These are phyloP conservation scores for Chaetomium olivaceum DNA, from an alignment of 2,329 filamentous ascomycete species.

Conservation along the genomic window DNA sequence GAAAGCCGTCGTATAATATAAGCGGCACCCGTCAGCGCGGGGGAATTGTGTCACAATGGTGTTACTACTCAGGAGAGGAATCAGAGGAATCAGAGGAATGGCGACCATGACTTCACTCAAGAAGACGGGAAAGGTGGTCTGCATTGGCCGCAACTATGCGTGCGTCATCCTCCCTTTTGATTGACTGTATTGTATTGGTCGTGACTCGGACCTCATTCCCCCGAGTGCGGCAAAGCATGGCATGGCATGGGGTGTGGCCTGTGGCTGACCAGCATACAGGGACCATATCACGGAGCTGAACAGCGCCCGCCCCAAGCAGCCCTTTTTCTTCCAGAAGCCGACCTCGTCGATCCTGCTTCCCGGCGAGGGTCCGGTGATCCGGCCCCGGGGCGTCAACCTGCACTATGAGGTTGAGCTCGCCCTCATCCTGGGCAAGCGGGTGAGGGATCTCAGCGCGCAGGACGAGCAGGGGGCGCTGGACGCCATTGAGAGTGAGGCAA, in stretches of 20 bases:
- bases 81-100: conserved; percentile 30
- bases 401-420: conserved; percentile 97
- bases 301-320: conserved; percentile 84
- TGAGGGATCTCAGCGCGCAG: conserved; percentile 73
- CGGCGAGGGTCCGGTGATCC: conserved; percentile 74
- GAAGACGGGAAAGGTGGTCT: conserved; percentile 69
- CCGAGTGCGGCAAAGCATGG: not conserved
- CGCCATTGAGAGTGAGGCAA: conserved; percentile 69
- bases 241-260: not conserved
- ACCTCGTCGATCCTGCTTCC: conserved; percentile 81
- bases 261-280: conserved; percentile 46
- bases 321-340: conserved; percentile 99
- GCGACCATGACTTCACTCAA: conserved; percentile 41
- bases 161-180: conserved; percentile 47
- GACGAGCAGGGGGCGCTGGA: conserved; percentile 76
- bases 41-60: conserved; percentile 22
- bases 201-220: not conserved
- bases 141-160: conserved; percentile 94
- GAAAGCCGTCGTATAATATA: not conserved
- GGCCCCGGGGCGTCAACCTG: conserved; percentile 78
- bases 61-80: conserved; percentile 28
- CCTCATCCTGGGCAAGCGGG: conserved; percentile 78
- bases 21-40: conserved; percentile 13
- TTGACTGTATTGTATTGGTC: not conserved
- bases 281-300: conserved; percentile 94